Evolutionary conservation across 345 rosid species (phyloP).

Genomic region (Gossypium bickii): DNA sequence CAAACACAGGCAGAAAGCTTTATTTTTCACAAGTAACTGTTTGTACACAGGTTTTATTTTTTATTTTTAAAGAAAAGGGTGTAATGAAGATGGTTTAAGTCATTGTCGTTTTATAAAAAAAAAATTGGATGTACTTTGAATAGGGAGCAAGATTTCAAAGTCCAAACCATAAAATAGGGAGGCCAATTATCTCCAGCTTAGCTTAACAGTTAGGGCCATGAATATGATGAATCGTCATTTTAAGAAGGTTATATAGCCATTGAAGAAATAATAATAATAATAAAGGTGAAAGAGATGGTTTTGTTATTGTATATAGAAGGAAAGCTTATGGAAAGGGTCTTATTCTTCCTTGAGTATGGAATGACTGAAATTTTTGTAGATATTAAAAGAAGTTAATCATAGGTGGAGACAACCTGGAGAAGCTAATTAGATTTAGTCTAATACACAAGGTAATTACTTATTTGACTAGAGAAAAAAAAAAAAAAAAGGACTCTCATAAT

Average conservation of each 20-base stretch:
- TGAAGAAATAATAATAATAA: background rate
- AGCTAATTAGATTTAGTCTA: slow-evolving; percentile 1
- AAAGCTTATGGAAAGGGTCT: background rate
- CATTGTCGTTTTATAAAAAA: slow-evolving; percentile 1
- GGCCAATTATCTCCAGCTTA: slow-evolving; percentile 17
- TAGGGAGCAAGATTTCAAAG: slow-evolving; percentile 61
- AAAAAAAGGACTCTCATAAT: background rate
- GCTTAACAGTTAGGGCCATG: slow-evolving; percentile 21
- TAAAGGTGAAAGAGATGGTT: slow-evolving; percentile 19
- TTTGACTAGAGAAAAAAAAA: slow-evolving; percentile 20
- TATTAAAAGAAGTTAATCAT: slow-evolving; percentile 21
- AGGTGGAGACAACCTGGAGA: slow-evolving; percentile 35
- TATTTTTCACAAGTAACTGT: slow-evolving; percentile 14
- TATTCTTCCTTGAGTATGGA: background rate
- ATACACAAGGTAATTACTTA: slow-evolving; percentile 5
- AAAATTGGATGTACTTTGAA: slow-evolving; percentile 35
- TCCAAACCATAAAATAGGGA: slow-evolving; percentile 54
- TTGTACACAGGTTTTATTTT: background rate
- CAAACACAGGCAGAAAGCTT: slow-evolving; percentile 34
- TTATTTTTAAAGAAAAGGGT: background rate
- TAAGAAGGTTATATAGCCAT: slow-evolving; percentile 4
- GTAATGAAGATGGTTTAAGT: background rate
- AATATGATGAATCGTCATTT: slow-evolving; percentile 20
- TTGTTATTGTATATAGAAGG: slow-evolving; percentile 9
- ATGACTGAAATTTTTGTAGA: background rate